These are phyloP conservation scores for Wickerhamomyces strasburgensis DNA, from an alignment of 805 yeast genomes.

Conservation along the genomic window DNA sequence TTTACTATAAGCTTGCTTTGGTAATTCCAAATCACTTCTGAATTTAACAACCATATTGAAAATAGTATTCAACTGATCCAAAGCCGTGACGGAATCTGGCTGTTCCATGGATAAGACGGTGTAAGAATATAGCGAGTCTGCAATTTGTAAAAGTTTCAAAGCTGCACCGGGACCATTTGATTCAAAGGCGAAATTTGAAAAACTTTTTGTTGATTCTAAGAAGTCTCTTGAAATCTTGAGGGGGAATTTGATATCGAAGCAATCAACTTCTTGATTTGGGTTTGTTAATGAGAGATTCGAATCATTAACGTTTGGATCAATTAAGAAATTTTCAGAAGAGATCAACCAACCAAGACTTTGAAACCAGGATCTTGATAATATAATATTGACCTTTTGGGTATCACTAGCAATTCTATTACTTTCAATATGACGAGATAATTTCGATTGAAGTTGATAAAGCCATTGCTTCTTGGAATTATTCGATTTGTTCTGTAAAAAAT, in stretches of 20 bases:
- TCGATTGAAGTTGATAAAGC: slow-evolving; percentile 18
- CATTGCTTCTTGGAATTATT: slow-evolving; percentile 18
- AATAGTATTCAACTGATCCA: slow-evolving; percentile 15
- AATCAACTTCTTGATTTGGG: too few species aligned
- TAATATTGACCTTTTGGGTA: slow-evolving; percentile 21
- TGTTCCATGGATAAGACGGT: slow-evolving; percentile 13
- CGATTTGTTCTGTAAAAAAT: slow-evolving; percentile 15
- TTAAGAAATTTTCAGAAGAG: slow-evolving; percentile 17
- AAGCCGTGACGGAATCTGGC: slow-evolving; percentile 12
- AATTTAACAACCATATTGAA: slow-evolving; percentile 18
- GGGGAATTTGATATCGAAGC: slow-evolving; percentile 19
- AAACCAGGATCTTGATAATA: slow-evolving; percentile 22
- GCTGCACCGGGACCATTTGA: slow-evolving; percentile 24
- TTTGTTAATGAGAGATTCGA: too few species aligned
- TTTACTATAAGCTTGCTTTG: slow-evolving; percentile 13
- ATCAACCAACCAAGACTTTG: slow-evolving; percentile 24
- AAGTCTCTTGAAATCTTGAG: slow-evolving; percentile 21
- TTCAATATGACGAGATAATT: slow-evolving; percentile 13
- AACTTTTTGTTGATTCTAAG: slow-evolving; percentile 11
- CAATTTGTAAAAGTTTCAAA: slow-evolving; percentile 20
- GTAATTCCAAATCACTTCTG: slow-evolving; percentile 19
- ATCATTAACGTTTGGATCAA: slow-evolving; percentile 13
- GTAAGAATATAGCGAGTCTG: slow-evolving; percentile 20
- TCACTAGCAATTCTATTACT: slow-evolving; percentile 10
- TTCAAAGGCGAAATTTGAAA: slow-evolving; percentile 22